Base-by-base conservation (phyloP, 1,139 yeast species). In the Candida sp. region DNA sequence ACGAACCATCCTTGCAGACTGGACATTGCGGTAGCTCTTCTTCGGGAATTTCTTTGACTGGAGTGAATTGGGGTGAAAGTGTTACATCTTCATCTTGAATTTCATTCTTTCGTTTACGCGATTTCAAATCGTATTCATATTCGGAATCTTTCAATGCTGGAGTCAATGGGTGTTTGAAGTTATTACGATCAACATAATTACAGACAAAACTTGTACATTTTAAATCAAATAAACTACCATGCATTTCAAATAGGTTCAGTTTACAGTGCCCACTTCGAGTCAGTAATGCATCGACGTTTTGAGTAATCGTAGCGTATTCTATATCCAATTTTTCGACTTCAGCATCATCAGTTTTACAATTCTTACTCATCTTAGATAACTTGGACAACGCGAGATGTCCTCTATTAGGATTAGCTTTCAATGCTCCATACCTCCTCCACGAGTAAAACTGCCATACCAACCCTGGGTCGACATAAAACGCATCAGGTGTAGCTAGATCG, bases 401-500 rank as follows among this genome's bases (percentile, higher is more conserved):
- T 15, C 58, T 61, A 53, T 88, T 88, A 1, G 97, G 96, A 38
- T 60, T 62, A 1, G 93, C 90, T 39, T 64, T 62, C 43, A 87
- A 64, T 0, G 96, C 91, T 37, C 70, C 70, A 43, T 69, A 73
- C 41, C 97, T 61, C 47, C 95, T 67, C 64, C 82, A 79, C 5
- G 90, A 75, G 60, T 89, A 88, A 55, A 86, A 89, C 56, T 87
- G 93, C 97, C 97, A 89, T 4, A 89, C 96, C 22, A 88, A 69
- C 0, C 88, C 87, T 0, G 97, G 96, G 57, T 88, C 91, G 19
- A 74, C 71, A 46, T 82, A 79, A 58, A 89, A 89, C 4, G 96
- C 96, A 58, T 89, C 96, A 0, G 95, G 95, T 0, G 97, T 89
- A 5, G 96, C 96, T 42, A 89, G 68, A 54, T 89, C 96, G 38